phyloP scores from a whole-genome alignment of 2,329 filamentous ascomycete species.

The Phialocephala sp. region DNA sequence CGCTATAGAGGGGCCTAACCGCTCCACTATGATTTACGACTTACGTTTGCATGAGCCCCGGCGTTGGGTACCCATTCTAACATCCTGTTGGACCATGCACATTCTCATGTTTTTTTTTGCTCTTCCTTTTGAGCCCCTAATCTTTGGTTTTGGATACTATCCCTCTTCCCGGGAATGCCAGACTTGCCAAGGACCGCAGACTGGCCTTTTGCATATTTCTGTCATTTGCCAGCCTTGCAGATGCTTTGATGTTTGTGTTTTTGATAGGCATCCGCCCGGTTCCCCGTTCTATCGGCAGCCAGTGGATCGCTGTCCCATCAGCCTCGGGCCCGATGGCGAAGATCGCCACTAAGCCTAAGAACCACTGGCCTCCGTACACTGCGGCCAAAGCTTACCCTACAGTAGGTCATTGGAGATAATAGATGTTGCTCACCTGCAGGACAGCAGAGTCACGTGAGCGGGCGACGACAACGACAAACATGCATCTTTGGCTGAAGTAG shows the following conservation, averaged over 20 bases:
- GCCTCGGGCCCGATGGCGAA: background rate
- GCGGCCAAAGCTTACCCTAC: background rate
- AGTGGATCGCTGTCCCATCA: slow-evolving; percentile 6
- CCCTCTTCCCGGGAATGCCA: slow-evolving; percentile 1
- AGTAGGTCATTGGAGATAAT: slow-evolving; percentile 3
- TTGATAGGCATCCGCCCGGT: background rate
- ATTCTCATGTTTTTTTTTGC: slow-evolving; percentile 11
- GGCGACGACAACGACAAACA: background rate
- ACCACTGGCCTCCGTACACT: slow-evolving; percentile 2
- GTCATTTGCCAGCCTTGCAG: slow-evolving; percentile 6
- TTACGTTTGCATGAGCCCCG: slow-evolving; percentile 30
- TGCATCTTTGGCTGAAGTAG: background rate
- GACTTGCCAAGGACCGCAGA: background rate
- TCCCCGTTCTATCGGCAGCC: background rate
- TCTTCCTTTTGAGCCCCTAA: slow-evolving; percentile 1
- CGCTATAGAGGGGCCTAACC: slow-evolving; percentile 36
- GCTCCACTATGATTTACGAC: slow-evolving; percentile 31
- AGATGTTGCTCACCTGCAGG: background rate
- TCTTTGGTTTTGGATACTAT: slow-evolving; percentile 4
- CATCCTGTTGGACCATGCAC: slow-evolving; percentile 18
- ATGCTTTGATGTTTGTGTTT: slow-evolving; percentile 7
- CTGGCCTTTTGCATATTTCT: background rate
- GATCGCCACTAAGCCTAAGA: background rate
- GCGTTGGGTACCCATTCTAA: slow-evolving; percentile 15
- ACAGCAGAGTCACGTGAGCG: background rate